phyloP scores from a whole-genome alignment of 176 grass and related monocot genomes.

The Pharus latifolius region DNA sequence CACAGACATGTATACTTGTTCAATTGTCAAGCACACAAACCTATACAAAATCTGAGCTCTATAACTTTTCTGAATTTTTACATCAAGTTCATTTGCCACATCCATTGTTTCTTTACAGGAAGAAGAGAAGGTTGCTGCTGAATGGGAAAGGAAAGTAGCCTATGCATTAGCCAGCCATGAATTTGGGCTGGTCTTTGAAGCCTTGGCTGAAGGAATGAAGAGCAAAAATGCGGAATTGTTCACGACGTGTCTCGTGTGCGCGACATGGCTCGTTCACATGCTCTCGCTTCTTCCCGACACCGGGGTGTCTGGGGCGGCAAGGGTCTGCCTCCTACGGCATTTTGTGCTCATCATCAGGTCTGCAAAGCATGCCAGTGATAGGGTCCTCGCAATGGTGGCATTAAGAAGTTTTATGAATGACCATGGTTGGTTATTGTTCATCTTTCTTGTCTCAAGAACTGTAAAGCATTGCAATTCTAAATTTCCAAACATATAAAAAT shows the following conservation, averaged over 20 bases:
- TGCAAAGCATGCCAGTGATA: conserved; percentile 51
- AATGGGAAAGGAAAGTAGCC: conserved; percentile 55
- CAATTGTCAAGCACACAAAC: background rate
- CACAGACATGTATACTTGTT: background rate
- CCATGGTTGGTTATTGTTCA: background rate
- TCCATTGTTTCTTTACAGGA: background rate
- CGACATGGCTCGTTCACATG: conserved; percentile 56
- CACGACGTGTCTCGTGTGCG: conserved; percentile 50
- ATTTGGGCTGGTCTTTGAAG: conserved; percentile 65
- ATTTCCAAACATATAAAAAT: background rate
- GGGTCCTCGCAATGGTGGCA: conserved; percentile 55
- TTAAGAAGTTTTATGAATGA: conserved; percentile 67
- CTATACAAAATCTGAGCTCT: background rate
- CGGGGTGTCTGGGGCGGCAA: conserved; percentile 47
- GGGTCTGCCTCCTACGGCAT: conserved; percentile 55
- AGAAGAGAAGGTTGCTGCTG: conserved; percentile 38
- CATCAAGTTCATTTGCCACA: background rate
- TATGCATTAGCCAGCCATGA: conserved; percentile 64
- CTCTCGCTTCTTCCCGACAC: conserved; percentile 60
- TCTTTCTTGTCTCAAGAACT: background rate
- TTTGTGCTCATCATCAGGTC: conserved; percentile 49
- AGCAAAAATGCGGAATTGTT: conserved; percentile 42
- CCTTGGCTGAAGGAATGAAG: conserved; percentile 43
- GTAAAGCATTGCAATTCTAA: background rate
- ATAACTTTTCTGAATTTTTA: background rate